A percentile compares a stretch with the other conserved stretches of the same genome.
phyloP scores from a whole-genome alignment of 2,329 filamentous ascomycete species.

The Ambrosiella cleistominuta region DNA sequence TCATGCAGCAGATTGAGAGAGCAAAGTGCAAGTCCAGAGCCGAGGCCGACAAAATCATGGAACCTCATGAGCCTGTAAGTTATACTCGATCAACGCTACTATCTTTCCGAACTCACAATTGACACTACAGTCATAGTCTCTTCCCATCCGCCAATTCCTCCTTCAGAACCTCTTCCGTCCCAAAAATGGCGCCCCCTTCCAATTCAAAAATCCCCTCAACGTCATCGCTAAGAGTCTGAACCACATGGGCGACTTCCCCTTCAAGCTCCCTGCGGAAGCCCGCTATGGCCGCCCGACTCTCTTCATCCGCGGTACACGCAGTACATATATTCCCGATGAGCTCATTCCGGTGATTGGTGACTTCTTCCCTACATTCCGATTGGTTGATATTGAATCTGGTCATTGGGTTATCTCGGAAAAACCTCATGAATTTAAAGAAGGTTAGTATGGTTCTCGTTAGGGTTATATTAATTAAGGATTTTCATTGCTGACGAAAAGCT shows the following conservation, averaged over 20 bases:
- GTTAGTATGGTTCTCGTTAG: conserved; percentile 26
- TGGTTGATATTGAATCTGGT: conserved; percentile 59
- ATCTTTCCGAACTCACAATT: not conserved
- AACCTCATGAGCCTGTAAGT: conserved; percentile 50
- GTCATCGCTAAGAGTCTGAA: conserved; percentile 50
- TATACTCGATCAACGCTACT: not conserved
- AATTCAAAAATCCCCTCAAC: conserved; percentile 64
- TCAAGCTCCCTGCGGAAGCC: conserved; percentile 47
- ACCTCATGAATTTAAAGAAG: conserved; percentile 57
- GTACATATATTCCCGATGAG: conserved; percentile 67
- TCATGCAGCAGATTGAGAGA: conserved; percentile 66
- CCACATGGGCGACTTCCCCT: conserved; percentile 78
- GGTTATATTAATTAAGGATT: not conserved
- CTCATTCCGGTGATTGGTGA: conserved; percentile 58
- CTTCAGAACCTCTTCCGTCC: conserved; percentile 63
- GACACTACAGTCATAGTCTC: conserved; percentile 26
- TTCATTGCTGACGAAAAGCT: conserved; percentile 1
- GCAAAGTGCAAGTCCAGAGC: conserved; percentile 48
- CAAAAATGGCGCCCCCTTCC: conserved; percentile 33
- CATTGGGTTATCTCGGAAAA: conserved; percentile 88
- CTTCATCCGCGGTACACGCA: conserved; percentile 62
- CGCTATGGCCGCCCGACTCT: conserved; percentile 63
- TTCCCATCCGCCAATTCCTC: conserved; percentile 76
- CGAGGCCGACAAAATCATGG: conserved; percentile 66
- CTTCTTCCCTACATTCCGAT: conserved; percentile 63